Evolutionary conservation across 2,329 filamentous ascomycete species (phyloP).

Genomic region (Cercospora beticola): DNA sequence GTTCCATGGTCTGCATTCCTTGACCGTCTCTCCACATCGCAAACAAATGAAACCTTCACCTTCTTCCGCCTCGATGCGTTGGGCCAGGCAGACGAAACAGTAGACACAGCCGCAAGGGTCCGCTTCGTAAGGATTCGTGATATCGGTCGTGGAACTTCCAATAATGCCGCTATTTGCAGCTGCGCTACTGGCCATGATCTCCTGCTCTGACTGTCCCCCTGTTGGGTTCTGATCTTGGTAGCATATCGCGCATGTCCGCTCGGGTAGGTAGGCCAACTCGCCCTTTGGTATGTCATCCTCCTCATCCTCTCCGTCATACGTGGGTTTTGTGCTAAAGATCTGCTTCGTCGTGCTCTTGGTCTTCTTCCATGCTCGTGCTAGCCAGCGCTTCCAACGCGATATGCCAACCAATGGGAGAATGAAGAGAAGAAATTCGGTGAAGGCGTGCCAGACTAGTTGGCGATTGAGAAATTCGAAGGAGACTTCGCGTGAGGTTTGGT

Average conservation of each 20-base stretch:
- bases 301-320: constrained; percentile 46
- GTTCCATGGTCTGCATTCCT: constrained; percentile 85
- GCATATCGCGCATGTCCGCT: constrained; percentile 94
- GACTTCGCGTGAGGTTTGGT: constrained; percentile 83
- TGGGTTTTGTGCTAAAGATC: constrained; percentile 42
- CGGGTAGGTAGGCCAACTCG: constrained; percentile 81
- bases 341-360: constrained; percentile 61
- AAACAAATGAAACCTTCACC: constrained; percentile 92
- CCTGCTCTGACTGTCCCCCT: constrained; percentile 63
- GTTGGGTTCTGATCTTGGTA: constrained; percentile 87
- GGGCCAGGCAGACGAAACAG: constrained; percentile 93
- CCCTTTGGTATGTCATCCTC: constrained; percentile 48
- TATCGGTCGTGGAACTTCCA: constrained; percentile 85
- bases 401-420: constrained; percentile 95
- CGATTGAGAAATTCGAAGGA: constrained; percentile 97
- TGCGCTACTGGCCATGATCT: constrained; percentile 60
- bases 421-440: constrained; percentile 97
- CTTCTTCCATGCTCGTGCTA: constrained; percentile 82
- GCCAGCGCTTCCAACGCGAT: constrained; percentile 85
- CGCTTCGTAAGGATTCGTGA: constrained; percentile 94
- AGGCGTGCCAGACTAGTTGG: constrained; percentile 98
- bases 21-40: constrained; percentile 79
- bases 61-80: constrained; percentile 84
- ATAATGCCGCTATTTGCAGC: constrained; percentile 65
- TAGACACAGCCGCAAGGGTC: constrained; percentile 89